phyloP scores from a whole-genome alignment of 1,284 basidiomycete genomes.

The Calocybe gambosa region DNA sequence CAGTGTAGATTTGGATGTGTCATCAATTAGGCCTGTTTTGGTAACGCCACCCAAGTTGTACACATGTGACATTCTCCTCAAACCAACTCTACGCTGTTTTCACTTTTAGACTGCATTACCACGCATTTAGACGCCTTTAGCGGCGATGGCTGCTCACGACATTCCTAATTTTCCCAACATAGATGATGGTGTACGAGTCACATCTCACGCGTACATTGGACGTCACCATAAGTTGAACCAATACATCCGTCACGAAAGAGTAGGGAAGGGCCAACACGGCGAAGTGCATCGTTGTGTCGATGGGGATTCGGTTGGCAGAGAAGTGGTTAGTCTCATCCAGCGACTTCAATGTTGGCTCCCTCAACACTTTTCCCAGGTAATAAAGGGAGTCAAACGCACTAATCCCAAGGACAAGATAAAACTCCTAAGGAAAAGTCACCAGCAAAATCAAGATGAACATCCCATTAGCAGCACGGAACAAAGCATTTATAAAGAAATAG shows the following conservation, averaged over 20 bases:
- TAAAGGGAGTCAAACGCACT: conserved; percentile 31
- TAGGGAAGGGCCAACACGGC: conserved; percentile 32
- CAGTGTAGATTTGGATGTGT: neutral
- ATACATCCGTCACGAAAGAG: conserved; percentile 25
- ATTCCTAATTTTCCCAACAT: neutral
- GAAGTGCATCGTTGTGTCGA: conserved; percentile 29
- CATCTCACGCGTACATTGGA: conserved; percentile 14
- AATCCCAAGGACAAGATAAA: conserved; percentile 33
- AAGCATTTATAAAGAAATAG: conserved; percentile 70
- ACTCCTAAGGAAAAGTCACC: conserved; percentile 29
- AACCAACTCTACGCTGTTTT: neutral
- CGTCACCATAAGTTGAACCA: conserved; percentile 34
- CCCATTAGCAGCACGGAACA: conserved; percentile 31
- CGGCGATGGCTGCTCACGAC: conserved; percentile 2
- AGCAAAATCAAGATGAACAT: conserved; percentile 18
- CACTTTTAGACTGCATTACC: neutral
- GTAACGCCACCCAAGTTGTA: neutral
- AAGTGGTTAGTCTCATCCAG: conserved; percentile 23
- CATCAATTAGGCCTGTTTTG: neutral
- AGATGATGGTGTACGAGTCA: conserved; percentile 14
- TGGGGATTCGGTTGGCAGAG: conserved; percentile 16
- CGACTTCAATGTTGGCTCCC: neutral
- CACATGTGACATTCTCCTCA: neutral
- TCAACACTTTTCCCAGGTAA: conserved; percentile 21
- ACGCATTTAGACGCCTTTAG: neutral